A percentile compares a stretch with the other conserved stretches of the same genome.
These are phyloP conservation scores for Tricholoma sp. DNA, from an alignment of 768 basidiomycete genomes.

Conservation along the genomic window DNA sequence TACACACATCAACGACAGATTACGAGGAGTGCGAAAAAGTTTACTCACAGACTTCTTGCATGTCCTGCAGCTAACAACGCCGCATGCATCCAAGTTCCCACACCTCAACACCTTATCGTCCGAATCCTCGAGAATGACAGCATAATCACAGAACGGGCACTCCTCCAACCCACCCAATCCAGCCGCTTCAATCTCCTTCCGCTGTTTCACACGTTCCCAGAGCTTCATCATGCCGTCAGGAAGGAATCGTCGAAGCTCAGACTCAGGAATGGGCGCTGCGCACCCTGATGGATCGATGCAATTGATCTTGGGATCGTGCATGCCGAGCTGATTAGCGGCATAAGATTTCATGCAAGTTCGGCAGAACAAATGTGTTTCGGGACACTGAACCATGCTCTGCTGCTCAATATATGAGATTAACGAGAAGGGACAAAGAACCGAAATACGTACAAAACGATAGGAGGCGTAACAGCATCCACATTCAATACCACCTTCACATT, in stretches of 20 bases:
- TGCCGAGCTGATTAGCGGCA: slow-evolving; percentile 50
- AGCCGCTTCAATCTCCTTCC: slow-evolving; percentile 63
- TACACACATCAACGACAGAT: too few relatives aligned
- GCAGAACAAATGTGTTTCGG: slow-evolving; percentile 75
- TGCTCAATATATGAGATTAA: slow-evolving; percentile 20
- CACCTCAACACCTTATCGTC: slow-evolving; percentile 44
- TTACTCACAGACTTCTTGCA: slow-evolving; percentile 58
- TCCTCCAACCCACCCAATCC: slow-evolving; percentile 62
- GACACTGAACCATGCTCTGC: slow-evolving; percentile 72
- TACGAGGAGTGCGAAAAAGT: neutral
- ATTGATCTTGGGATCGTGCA: slow-evolving; percentile 46
- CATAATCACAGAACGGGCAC: slow-evolving; percentile 76
- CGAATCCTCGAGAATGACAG: slow-evolving; percentile 50
- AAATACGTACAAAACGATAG: slow-evolving; percentile 12
- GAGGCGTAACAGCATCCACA: slow-evolving; percentile 69
- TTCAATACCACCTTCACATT: slow-evolving; percentile 47
- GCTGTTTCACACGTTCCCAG: slow-evolving; percentile 58
- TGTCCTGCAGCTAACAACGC: slow-evolving; percentile 54
- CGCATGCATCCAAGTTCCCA: slow-evolving; percentile 44
- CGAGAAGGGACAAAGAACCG: neutral
- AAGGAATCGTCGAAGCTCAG: slow-evolving; percentile 58
- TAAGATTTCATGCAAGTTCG: slow-evolving; percentile 54
- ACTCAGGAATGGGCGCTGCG: slow-evolving; percentile 51
- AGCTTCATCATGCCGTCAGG: slow-evolving; percentile 51
- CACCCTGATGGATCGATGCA: slow-evolving; percentile 73